phyloP scores from a whole-genome alignment of 139 green algal genomes.

The Tetraselmis chui region DNA sequence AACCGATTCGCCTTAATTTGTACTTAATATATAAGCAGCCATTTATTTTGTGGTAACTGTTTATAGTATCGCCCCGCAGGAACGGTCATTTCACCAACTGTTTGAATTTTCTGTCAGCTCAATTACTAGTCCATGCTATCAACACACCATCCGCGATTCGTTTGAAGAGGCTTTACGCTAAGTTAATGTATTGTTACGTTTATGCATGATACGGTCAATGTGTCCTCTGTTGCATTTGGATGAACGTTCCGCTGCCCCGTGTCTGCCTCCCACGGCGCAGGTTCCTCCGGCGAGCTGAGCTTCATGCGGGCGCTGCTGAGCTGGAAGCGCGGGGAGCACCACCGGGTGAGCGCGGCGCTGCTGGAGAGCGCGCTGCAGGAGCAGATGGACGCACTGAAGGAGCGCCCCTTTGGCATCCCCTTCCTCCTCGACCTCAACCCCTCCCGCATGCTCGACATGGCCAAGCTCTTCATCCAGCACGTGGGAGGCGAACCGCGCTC shows the following conservation, averaged over 20 bases:
- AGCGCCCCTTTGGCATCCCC: conserved; percentile 21
- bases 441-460: conserved; percentile 35
- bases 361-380: conserved; percentile 42
- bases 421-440: conserved; percentile 41
- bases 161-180: too few relatives aligned
- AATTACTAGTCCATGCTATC: too few relatives aligned
- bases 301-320: conserved; percentile 14
- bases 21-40: too few relatives aligned
- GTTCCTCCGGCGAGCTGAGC: neutral
- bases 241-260: neutral
- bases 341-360: conserved; percentile 6
- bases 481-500: conserved; percentile 36
- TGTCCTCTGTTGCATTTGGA: neutral
- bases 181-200: neutral
- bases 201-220: neutral
- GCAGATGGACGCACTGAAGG: conserved; percentile 22
- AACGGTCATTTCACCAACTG: too few relatives aligned
- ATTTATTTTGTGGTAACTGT: too few relatives aligned
- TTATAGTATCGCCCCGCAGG: too few relatives aligned
- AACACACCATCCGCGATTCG: too few relatives aligned
- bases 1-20: too few relatives aligned
- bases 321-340: neutral
- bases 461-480: conserved; percentile 41
- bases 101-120: too few relatives aligned
- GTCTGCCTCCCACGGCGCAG: neutral